Percentiles rank a stretch among this genome's conserved stretches.
These are phyloP conservation scores for Boletus semigastroideus DNA, from an alignment of 1,284 basidiomycete genomes.

Conservation along the genomic window DNA sequence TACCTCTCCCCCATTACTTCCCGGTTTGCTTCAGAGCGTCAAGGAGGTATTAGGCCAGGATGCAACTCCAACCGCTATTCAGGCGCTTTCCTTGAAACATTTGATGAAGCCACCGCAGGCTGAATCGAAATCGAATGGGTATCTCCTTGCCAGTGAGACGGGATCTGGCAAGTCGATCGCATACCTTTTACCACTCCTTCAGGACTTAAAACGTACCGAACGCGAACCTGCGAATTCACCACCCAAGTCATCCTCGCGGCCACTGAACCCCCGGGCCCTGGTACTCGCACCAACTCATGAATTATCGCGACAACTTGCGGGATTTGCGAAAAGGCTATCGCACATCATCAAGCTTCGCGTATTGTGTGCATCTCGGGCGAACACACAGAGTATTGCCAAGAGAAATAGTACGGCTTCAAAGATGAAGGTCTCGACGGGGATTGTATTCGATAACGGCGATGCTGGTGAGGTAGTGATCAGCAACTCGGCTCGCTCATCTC, in stretches of 20 bases:
- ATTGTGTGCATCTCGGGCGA: constrained; percentile 66
- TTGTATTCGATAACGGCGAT: constrained; percentile 24
- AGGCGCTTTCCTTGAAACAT: no score
- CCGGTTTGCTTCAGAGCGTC: constrained; percentile 58
- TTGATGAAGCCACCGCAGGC: no score
- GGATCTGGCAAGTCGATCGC: constrained; percentile 91
- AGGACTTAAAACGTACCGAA: constrained; percentile 70
- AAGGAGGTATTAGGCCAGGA: constrained; percentile 55
- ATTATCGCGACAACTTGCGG: constrained; percentile 74
- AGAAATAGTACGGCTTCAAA: constrained; percentile 45
- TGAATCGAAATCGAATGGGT: constrained; percentile 63
- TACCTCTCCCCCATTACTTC: constrained; percentile 31
- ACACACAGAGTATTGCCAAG: constrained; percentile 40
- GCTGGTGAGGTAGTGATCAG: constrained; percentile 17
- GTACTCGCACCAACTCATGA: constrained; percentile 88
- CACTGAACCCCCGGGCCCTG: constrained; percentile 68
- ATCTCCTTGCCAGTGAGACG: constrained; percentile 84
- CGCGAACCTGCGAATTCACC: constrained; percentile 13
- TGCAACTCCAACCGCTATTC: constrained; percentile 69
- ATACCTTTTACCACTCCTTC: constrained; percentile 80
- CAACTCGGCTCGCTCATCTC: constrained; percentile 16
- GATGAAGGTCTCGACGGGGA: constrained; percentile 40
- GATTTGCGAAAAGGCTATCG: constrained; percentile 69
- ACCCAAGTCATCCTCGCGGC: constrained; percentile 11
- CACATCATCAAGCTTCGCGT: constrained; percentile 77